Evolutionary conservation across 768 basidiomycete species (phyloP), one percentile per base, ranked within the genome.

Genomic region (Phallus indusiatus): DNA sequence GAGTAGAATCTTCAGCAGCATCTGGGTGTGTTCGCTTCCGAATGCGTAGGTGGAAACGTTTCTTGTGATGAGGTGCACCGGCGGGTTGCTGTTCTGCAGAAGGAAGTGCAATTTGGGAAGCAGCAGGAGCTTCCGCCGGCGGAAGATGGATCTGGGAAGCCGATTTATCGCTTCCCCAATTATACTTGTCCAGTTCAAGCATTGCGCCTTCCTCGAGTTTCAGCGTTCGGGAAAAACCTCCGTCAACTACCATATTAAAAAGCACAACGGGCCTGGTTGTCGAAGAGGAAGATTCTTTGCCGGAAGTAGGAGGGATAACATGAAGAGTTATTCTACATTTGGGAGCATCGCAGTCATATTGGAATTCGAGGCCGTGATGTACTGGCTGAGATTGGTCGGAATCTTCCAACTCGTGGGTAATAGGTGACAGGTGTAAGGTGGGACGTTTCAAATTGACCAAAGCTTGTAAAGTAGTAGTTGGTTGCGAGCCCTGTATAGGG

Each of bases 361-460:
- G 86, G 70, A 96, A 97, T 67, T 92, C 91, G 60, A 95, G 77
- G 17, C 84, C 82, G 65, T 93, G 90, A 54, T 84, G 82, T 52
- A 83, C 82, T 16, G 78, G 78, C 18, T 53, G 62, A 21, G 58
- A 28, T 34, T 36, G 69, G 42, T 76, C 69, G 35, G 74, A 68
- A 24, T 83, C 79, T 36, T 76, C 74, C 1, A 75, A 66, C 14
- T 78, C 69, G 20, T 71, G 65, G 3, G 77, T 65, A 18, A 88
- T 74, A 0, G 86, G 90, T 8, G 83, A 84, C 3, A 94, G 80
- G 12, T 86, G 81, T 35, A 97, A 78, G 1, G 90, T 85, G 0
- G 94, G 94, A 5, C 94, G 82, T 68, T 94, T 95, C 65, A 96
- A 83, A 68, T 96, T 97, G 63, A 96, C 93, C 35, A 94, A 79